phyloP scores from a whole-genome alignment of 2,329 filamentous ascomycete species.

The Monosporascus sp. region DNA sequence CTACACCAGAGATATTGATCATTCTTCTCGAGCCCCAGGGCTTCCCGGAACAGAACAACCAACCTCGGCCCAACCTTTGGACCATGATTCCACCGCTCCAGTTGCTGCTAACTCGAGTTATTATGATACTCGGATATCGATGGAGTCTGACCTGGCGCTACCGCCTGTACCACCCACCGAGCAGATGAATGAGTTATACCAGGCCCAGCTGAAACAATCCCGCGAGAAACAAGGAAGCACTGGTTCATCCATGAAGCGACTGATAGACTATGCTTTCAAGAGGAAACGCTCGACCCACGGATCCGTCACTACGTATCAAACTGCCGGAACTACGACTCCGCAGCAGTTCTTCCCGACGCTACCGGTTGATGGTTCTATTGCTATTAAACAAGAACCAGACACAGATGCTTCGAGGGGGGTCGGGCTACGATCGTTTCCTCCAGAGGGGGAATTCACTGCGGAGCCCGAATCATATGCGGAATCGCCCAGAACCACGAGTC shows the following conservation, averaged over 20 bases:
- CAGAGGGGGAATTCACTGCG: constrained; percentile 13
- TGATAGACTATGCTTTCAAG: constrained; percentile 20
- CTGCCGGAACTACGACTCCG: constrained; percentile 13
- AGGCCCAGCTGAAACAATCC: constrained; percentile 23
- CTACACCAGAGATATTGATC: constrained; percentile 16
- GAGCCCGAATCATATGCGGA: constrained; percentile 16
- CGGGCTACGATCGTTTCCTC: constrained; percentile 5
- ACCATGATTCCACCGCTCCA: constrained; percentile 15
- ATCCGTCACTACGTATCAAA: constrained; percentile 13
- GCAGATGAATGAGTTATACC: constrained; percentile 27
- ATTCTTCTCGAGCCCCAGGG: constrained; percentile 16
- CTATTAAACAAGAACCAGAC: constrained; percentile 16
- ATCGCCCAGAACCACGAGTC: constrained; percentile 4
- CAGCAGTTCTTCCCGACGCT: constrained; percentile 16
- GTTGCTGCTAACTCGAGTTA: constrained; percentile 28
- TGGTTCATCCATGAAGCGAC: constrained; percentile 21
- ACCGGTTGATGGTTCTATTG: constrained; percentile 12
- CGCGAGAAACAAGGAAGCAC: constrained; percentile 23
- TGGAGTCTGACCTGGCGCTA: constrained; percentile 25
- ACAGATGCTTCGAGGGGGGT: constrained; percentile 7
- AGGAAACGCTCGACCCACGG: constrained; percentile 25
- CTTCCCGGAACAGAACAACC: constrained; percentile 13
- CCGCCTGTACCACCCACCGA: constrained; percentile 18
- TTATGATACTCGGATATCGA: constrained; percentile 27
- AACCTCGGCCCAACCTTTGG: constrained; percentile 9